Conservation (phyloP, 2,329 filamentous ascomycete genomes). For the Colletotrichum sidae region DNA sequence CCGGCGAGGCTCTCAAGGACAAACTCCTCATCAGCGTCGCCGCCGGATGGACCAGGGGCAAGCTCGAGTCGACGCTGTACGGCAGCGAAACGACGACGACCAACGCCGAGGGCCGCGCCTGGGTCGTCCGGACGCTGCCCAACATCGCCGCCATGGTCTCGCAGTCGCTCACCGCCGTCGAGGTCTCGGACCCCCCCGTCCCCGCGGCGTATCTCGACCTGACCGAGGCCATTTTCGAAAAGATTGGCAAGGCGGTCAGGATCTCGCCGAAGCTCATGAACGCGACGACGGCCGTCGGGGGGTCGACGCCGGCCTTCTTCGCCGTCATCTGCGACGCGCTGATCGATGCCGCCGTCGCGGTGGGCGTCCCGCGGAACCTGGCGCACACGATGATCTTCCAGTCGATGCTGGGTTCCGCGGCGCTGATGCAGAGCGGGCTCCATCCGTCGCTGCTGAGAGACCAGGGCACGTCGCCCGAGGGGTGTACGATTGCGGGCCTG, state of each 20-base stretch:
- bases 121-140: constrained; percentile 48
- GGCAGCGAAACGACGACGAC: constrained; percentile 38
- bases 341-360: constrained; percentile 69
- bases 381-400: constrained; percentile 71
- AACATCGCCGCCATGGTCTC: constrained; percentile 50
- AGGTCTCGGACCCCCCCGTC: constrained; percentile 40
- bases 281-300: constrained; percentile 68
- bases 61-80: constrained; percentile 52
- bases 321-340: constrained; percentile 69
- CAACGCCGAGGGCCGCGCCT: constrained; percentile 38
- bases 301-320: constrained; percentile 71
- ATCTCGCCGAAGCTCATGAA: constrained; percentile 66
- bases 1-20: constrained; percentile 50
- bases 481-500: constrained; percentile 70
- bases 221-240: constrained; percentile 61
- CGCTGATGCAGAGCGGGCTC: constrained; percentile 62
- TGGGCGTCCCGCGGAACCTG: constrained; percentile 66
- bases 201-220: constrained; percentile 41
- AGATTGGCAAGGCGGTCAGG: constrained; percentile 64
- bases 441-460: constrained; percentile 69
- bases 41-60: constrained; percentile 59
- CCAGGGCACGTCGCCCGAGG: constrained; percentile 69
- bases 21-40: constrained; percentile 65
- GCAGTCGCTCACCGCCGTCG: constrained; percentile 48
- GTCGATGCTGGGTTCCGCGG: constrained; percentile 68